Evolutionary conservation across 2,329 filamentous ascomycete genomes (phyloP).

Genomic region (Chaetomium strumarium): DNA sequence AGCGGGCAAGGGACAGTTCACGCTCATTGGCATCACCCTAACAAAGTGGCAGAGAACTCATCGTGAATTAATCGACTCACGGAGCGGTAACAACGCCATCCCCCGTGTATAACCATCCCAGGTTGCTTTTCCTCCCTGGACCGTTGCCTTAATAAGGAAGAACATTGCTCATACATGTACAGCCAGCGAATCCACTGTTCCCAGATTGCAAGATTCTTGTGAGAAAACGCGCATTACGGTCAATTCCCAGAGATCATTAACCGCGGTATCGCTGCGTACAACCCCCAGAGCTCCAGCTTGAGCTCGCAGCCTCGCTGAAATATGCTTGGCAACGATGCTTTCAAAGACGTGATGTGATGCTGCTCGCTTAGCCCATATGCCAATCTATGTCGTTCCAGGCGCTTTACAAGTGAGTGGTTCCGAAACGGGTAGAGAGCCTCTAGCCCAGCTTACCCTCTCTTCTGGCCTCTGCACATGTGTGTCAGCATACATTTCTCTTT

Average conservation of each 20-base stretch:
- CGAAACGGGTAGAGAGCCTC: conserved; percentile 8
- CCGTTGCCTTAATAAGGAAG: neutral
- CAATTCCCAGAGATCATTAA: no score
- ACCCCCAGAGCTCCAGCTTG: neutral
- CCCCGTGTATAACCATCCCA: neutral
- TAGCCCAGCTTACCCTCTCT: conserved; percentile 63
- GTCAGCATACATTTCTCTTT: conserved; percentile 6
- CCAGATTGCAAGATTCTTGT: neutral
- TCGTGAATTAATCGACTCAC: neutral
- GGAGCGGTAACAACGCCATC: neutral
- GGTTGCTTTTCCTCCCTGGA: neutral
- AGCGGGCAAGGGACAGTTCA: no score
- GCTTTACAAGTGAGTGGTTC: neutral
- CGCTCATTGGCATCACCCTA: no score
- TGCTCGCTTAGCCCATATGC: neutral
- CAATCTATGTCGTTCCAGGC: neutral
- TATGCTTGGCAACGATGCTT: conserved; percentile 10
- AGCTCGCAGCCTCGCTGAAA: neutral
- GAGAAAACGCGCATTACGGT: neutral
- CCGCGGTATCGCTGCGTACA: neutral
- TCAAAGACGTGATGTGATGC: conserved; percentile 7
- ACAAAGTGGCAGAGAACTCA: neutral
- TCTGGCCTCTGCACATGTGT: conserved; percentile 55
- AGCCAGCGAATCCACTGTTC: neutral
- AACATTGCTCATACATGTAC: neutral